Base-by-base conservation (phyloP, 2,329 filamentous ascomycete genomes). In the Bretziella fagacearum region DNA sequence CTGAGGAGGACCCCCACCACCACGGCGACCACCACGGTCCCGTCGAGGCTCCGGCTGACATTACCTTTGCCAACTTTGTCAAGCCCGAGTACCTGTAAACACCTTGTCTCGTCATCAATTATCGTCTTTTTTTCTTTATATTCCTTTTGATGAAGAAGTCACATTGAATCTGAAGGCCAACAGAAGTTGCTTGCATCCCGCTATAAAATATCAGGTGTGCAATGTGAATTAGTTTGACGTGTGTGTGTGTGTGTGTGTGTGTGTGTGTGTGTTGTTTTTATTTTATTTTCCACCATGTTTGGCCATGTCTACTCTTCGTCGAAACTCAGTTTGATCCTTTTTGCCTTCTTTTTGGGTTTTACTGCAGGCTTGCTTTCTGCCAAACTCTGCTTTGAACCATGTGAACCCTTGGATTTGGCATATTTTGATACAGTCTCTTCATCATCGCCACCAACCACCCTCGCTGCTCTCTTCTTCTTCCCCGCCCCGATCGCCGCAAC, bases 11-110 rank as follows among this genome's bases (percentile, higher is more conserved):
- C 62, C 66, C 70, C 58, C 74, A 84, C 63, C 67, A 58, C 54
- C 55, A 57, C 54, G 58, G 67, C 63, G 65, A 71, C 62, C 64
- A 65, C 59, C 72, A 77, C 60, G 76, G 75, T 61, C 71, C 77
- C 62, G 76, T 80, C 65, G 85, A 93, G 69, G 84, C 86, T 63
- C 48, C 48, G 8, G 48, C 22, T n/a, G 48, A 50, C 30, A 94
- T 95, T 81, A 94, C 84, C 58, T 89, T 96, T 63, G 85, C 85
- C 66, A 84, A 98, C 73, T 96, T 75, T 67, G 79, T 98, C 68
- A 86, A 84, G 76, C 85, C 87, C 52, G 79, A 95, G 63, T 98
- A 96, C 75, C 78, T 79, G 72, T 93, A 89, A 65, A 52, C 23
- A 20, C 17, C 17, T 5, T 4, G 18, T 41, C 20, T 7, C 20